Evolutionary conservation across 306 rosid genomes (phyloP).

Genomic region (barrel medic (Medicago truncatula)): MtrunA17r5.0-ANR NC_053043.1:14427501-14428000

Average conservation of each 20-base stretch:
- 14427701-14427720: slow-evolving; percentile 40
- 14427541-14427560: background rate
- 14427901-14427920: slow-evolving; percentile 39
- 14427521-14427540: background rate
- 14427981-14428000: background rate
- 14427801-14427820: slow-evolving; percentile 44
- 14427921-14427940: slow-evolving; percentile 42
- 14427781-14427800: slow-evolving; percentile 52
- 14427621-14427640: slow-evolving; percentile 29
- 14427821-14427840: slow-evolving; percentile 58
- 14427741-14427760: slow-evolving; percentile 54
- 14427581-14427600: background rate
- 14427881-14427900: slow-evolving; percentile 33
- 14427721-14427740: slow-evolving; percentile 19
- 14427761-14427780: slow-evolving; percentile 50
- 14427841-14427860: slow-evolving; percentile 38
- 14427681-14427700: slow-evolving; percentile 33
- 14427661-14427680: slow-evolving; percentile 21
- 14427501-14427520: slow-evolving; percentile 10
- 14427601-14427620: slow-evolving; percentile 17
- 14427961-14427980: background rate
- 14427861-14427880: background rate
- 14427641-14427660: slow-evolving; percentile 18
- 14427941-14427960: slow-evolving; percentile 36
- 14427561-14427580: background rate